Evolutionary conservation across 495 filamentous ascomycete genomes (phyloP).

Genomic region (Lepraria neglecta): DNA sequence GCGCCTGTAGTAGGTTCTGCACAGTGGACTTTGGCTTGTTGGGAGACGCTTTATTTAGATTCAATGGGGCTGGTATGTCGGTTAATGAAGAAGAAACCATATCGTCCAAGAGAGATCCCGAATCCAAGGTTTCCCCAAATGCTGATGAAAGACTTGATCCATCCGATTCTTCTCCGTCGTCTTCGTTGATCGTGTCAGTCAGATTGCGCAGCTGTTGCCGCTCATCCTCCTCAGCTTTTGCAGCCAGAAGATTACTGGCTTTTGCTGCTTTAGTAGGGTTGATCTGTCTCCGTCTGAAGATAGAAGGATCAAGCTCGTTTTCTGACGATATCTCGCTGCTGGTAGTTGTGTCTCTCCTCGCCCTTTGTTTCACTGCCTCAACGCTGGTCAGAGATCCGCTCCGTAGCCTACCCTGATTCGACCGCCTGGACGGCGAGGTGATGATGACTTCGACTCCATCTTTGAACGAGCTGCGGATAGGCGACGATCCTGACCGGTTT

Average conservation of each 20-base stretch:
- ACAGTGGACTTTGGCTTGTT: slow-evolving; percentile 53
- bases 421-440: slow-evolving; percentile 48
- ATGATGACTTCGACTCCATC: slow-evolving; percentile 51
- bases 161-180: slow-evolving; percentile 58
- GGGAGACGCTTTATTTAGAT: slow-evolving; percentile 44
- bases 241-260: slow-evolving; percentile 51
- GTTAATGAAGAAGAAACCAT: slow-evolving; percentile 32
- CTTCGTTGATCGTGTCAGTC: slow-evolving; percentile 49
- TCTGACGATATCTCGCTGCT: slow-evolving; percentile 91
- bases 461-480: slow-evolving; percentile 54
- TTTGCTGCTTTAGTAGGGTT: slow-evolving; percentile 47
- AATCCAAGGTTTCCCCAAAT: slow-evolving; percentile 60
- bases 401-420: slow-evolving; percentile 45
- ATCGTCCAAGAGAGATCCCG: slow-evolving; percentile 50
- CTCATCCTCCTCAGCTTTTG: slow-evolving; percentile 54
- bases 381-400: slow-evolving; percentile 72
- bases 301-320: slow-evolving; percentile 69
- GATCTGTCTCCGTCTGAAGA: slow-evolving; percentile 55
- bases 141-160: slow-evolving; percentile 60
- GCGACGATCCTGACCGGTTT: slow-evolving; percentile 78
- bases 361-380: slow-evolving; percentile 65
- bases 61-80: slow-evolving; percentile 25
- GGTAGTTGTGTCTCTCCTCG: slow-evolving; percentile 77
- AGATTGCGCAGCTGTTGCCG: slow-evolving; percentile 43
- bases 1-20: slow-evolving; percentile 59